phyloP scores from a whole-genome alignment of 768 basidiomycete genomes.

The Lepiota brunneoincarnata region DNA sequence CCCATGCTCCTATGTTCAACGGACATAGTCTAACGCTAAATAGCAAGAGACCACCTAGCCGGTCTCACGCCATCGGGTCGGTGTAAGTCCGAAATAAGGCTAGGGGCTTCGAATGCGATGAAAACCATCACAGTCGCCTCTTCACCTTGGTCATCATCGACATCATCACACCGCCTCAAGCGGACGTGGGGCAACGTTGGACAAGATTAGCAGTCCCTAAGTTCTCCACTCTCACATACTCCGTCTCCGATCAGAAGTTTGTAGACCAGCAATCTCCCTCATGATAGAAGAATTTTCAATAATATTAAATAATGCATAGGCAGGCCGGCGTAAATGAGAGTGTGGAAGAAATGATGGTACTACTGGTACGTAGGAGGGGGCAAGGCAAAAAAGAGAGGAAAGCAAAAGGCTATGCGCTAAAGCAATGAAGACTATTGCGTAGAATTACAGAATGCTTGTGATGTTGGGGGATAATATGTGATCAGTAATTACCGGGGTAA shows the following conservation, averaged over 20 bases:
- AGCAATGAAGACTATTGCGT: slow-evolving; percentile 14
- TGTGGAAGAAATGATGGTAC: too few species aligned
- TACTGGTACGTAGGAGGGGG: not conserved
- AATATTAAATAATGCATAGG: slow-evolving; percentile 11
- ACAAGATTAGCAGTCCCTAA: not conserved
- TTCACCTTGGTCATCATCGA: too few species aligned
- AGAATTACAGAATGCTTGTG: slow-evolving; percentile 22
- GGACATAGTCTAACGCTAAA: too few species aligned
- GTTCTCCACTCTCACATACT: slow-evolving; percentile 1
- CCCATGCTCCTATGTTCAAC: too few species aligned
- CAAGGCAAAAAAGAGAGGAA: not conserved
- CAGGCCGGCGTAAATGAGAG: not conserved
- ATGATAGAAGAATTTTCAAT: not conserved
- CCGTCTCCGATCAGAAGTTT: not conserved
- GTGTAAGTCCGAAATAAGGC: too few species aligned
- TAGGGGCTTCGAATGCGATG: too few species aligned
- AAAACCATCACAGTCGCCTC: too few species aligned
- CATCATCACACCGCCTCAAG: not conserved
- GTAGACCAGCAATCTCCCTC: not conserved
- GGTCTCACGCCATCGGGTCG: too few species aligned
- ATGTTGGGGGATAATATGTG: slow-evolving; percentile 1
- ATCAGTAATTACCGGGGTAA: slow-evolving; percentile 4
- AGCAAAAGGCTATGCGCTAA: slow-evolving; percentile 7
- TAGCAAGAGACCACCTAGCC: too few species aligned
- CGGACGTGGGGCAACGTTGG: not conserved